phyloP scores from a whole-genome alignment of 2,329 filamentous ascomycete genomes.

The Pyrenochaeta sp. region DNA sequence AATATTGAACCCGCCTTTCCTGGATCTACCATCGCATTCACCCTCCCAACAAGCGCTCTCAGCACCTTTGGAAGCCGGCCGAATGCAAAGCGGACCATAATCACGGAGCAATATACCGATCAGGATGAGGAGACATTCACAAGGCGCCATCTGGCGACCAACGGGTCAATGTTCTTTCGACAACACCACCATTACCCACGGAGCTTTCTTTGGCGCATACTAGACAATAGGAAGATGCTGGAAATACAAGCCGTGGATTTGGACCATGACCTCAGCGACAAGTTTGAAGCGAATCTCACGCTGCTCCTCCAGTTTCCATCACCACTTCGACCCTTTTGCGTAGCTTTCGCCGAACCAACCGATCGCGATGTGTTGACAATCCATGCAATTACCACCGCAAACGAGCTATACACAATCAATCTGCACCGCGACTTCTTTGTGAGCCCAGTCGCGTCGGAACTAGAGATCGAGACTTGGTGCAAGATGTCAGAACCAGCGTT shows the following conservation, averaged over 20 bases:
- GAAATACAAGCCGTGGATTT: slow-evolving; percentile 86
- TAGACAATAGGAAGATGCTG: slow-evolving; percentile 80
- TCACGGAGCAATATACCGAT: slow-evolving; percentile 49
- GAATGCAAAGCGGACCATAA: slow-evolving; percentile 40
- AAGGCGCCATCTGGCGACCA: slow-evolving; percentile 72
- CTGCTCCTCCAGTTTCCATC: slow-evolving; percentile 80
- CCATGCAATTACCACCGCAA: slow-evolving; percentile 80
- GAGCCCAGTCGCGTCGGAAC: slow-evolving; percentile 72
- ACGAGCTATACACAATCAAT: slow-evolving; percentile 83
- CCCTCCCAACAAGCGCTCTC: slow-evolving; percentile 43
- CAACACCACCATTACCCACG: slow-evolving; percentile 77
- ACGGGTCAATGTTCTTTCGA: slow-evolving; percentile 86
- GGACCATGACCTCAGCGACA: slow-evolving; percentile 69
- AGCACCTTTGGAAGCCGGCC: slow-evolving; percentile 43
- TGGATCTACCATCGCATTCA: slow-evolving; percentile 73
- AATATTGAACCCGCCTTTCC: slow-evolving; percentile 77
- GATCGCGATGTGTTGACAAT: slow-evolving; percentile 80
- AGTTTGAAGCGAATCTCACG: slow-evolving; percentile 73
- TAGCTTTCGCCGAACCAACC: slow-evolving; percentile 81
- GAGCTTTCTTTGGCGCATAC: slow-evolving; percentile 88
- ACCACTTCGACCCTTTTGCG: slow-evolving; percentile 75
- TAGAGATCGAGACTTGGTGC: slow-evolving; percentile 77
- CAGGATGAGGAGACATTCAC: slow-evolving; percentile 78
- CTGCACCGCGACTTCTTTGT: slow-evolving; percentile 84
- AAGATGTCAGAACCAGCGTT: slow-evolving; percentile 77